These are phyloP conservation scores for Lunularia cruciata DNA, from an alignment of 225 moss, liverwort and hornwort genomes.

Conservation along the genomic window DNA sequence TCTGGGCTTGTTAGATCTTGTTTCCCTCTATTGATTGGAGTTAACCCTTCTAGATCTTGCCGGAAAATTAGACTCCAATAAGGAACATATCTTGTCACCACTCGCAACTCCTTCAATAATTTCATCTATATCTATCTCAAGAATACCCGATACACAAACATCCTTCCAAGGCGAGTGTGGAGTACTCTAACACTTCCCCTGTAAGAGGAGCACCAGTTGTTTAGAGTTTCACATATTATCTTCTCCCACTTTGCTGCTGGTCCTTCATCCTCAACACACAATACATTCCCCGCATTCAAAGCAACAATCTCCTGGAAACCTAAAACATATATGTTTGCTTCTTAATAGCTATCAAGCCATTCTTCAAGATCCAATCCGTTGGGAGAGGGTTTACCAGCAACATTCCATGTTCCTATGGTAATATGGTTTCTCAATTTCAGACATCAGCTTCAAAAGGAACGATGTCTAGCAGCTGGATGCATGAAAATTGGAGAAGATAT, in stretches of 20 bases:
- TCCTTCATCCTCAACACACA: conserved; percentile 77
- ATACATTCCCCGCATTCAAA: conserved; percentile 88
- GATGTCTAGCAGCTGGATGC: no score
- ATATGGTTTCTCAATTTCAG: no score
- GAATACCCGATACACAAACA: conserved; percentile 18
- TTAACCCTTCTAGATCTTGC: background rate
- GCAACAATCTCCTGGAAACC: conserved; percentile 99
- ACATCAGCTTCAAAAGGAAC: no score
- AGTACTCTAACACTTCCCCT: conserved; percentile 59
- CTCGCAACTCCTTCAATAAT: conserved; percentile 40
- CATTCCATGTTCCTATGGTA: conserved; percentile 81
- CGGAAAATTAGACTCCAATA: conserved; percentile 23
- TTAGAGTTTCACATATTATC: conserved; percentile 73
- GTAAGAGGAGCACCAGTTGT: conserved; percentile 39
- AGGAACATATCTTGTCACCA: conserved; percentile 34
- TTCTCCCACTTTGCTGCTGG: conserved; percentile 84
- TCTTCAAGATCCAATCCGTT: conserved; percentile 60
- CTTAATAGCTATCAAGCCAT: no score
- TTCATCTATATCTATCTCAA: conserved; percentile 35
- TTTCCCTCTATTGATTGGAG: background rate
- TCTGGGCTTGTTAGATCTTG: conserved; percentile 9
- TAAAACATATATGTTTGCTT: conserved; percentile 77
- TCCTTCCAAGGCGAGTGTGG: conserved; percentile 56
- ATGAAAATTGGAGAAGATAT: no score
- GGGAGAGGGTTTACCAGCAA: conserved; percentile 76